These are phyloP conservation scores for Chalaropsis ovoidea DNA, from an alignment of 2,329 filamentous ascomycete genomes.

Conservation along the genomic window DNA sequence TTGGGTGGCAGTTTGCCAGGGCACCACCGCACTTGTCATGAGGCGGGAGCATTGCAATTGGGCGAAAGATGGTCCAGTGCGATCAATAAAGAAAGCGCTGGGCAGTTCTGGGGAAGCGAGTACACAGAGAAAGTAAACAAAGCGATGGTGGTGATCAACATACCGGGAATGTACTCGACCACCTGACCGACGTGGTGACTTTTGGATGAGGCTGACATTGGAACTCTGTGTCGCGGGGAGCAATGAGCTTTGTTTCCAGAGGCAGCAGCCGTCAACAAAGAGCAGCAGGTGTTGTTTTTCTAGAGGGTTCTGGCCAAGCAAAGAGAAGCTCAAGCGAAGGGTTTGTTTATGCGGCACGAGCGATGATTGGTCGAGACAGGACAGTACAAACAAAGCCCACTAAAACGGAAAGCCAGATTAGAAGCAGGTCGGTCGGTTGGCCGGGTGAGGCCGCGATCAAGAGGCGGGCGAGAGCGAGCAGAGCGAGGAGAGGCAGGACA, in stretches of 20 bases:
- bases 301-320: background rate
- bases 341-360: background rate
- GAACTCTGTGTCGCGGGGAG: background rate
- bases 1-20: no score
- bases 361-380: constrained; percentile 2
- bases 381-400: background rate
- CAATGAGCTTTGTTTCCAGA: background rate
- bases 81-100: no score
- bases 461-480: background rate
- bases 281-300: background rate
- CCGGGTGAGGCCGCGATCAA: background rate
- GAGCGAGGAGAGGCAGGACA: background rate
- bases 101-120: background rate
- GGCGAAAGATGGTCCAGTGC: no score
- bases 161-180: constrained; percentile 93
- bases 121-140: background rate
- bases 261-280: background rate
- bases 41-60: no score
- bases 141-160: constrained; percentile 30
- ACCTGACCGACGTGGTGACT: constrained; percentile 45
- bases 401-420: constrained; percentile 1
- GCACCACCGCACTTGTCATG: no score
- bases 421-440: background rate
- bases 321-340: background rate
- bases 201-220: constrained; percentile 22